phyloP scores from a whole-genome alignment of 1,284 basidiomycete genomes.

The Sporisorium reilianum region DNA sequence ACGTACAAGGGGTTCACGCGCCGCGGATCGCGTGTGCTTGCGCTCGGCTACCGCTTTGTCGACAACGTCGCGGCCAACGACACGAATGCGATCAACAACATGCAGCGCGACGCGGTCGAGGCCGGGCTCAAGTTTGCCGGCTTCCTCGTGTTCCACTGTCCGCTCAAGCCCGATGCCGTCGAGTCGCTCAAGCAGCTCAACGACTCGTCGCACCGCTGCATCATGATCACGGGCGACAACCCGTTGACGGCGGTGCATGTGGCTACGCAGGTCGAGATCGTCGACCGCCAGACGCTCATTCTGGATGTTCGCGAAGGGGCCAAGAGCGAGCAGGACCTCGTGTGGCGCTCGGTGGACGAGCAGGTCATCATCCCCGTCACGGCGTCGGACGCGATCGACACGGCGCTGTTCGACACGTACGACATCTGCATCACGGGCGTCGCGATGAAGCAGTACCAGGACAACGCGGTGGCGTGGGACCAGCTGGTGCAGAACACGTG shows the following conservation, averaged over 20 bases:
- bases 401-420: constrained; percentile 64
- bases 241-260: constrained; percentile 68
- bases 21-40: constrained; percentile 66
- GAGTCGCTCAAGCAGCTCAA: constrained; percentile 63
- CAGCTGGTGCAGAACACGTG: constrained; percentile 66
- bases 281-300: constrained; percentile 66
- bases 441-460: constrained; percentile 64
- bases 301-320: constrained; percentile 62
- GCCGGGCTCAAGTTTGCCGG: constrained; percentile 62
- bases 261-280: constrained; percentile 67
- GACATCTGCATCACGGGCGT: constrained; percentile 69
- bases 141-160: constrained; percentile 69
- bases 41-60: constrained; percentile 66
- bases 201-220: constrained; percentile 68
- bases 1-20: constrained; percentile 68
- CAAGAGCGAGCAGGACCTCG: constrained; percentile 55
- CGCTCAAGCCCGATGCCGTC: constrained; percentile 67
- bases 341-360: constrained; percentile 65
- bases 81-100: constrained; percentile 47
- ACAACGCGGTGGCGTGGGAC: constrained; percentile 54
- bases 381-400: constrained; percentile 58
- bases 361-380: constrained; percentile 56
- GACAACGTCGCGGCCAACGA: constrained; percentile 44
- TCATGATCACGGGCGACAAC: constrained; percentile 70
- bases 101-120: constrained; percentile 65